Evolutionary conservation across 495 filamentous ascomycete species (phyloP).

Genomic region (Aspergillus egyptiacus): DNA sequence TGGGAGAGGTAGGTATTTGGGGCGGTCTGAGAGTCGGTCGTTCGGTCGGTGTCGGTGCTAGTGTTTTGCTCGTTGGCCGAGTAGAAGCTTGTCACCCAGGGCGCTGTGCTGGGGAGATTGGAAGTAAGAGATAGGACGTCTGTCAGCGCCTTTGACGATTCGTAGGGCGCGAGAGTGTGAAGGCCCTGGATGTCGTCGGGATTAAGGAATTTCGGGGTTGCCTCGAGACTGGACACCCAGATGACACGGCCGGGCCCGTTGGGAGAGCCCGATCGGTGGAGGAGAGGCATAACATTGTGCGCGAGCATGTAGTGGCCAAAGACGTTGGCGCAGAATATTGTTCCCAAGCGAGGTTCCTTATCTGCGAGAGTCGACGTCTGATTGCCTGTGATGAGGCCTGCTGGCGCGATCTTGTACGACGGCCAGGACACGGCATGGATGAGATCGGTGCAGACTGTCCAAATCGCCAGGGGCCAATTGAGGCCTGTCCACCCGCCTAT

Average conservation of each 20-base stretch:
- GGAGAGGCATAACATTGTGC: slow-evolving; percentile 69
- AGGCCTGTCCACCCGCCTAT: slow-evolving; percentile 81
- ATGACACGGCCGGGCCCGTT: slow-evolving; percentile 59
- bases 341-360: slow-evolving; percentile 57
- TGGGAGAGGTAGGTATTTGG: slow-evolving; percentile 73
- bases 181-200: slow-evolving; percentile 72
- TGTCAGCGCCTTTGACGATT: slow-evolving; percentile 77
- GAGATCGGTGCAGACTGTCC: slow-evolving; percentile 57
- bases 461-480: slow-evolving; percentile 59
- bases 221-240: slow-evolving; percentile 80
- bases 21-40: neutral
- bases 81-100: slow-evolving; percentile 49
- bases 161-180: slow-evolving; percentile 59
- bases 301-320: slow-evolving; percentile 92
- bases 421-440: slow-evolving; percentile 72
- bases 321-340: slow-evolving; percentile 84
- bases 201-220: slow-evolving; percentile 48
- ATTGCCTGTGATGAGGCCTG: slow-evolving; percentile 48
- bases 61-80: slow-evolving; percentile 28
- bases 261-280: slow-evolving; percentile 45
- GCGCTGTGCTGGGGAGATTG: slow-evolving; percentile 54
- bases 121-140: slow-evolving; percentile 77
- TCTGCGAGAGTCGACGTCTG: slow-evolving; percentile 19
- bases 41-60: neutral
- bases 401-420: slow-evolving; percentile 58